A percentile compares a stretch with the other conserved stretches of the same genome.
Evolutionary conservation across 164 flowering plant genomes (phyloP).

Genomic region (Taxillus chinensis): DNA sequence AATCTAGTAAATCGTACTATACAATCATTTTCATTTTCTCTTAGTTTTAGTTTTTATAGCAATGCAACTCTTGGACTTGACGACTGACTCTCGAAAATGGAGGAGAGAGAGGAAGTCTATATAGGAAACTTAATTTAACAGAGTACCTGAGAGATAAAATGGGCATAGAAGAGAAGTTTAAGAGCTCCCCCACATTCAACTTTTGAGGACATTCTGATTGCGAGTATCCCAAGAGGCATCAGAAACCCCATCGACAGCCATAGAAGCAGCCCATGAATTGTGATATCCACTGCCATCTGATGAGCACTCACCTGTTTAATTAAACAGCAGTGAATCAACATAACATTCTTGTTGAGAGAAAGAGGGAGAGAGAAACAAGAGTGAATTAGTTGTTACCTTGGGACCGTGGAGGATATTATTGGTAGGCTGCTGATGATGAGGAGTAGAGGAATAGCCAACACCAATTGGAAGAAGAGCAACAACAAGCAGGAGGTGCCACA

Average conservation of each 20-base stretch:
- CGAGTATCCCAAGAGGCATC: conserved; percentile 40
- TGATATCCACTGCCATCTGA: conserved; percentile 21
- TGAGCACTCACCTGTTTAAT: conserved; percentile 20
- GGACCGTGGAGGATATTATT: no score
- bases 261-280: conserved; percentile 38
- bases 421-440: no score
- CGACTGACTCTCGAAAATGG: neutral
- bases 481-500: no score
- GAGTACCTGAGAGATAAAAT: conserved; percentile 34
- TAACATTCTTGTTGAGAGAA: no score
- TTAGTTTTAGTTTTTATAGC: neutral
- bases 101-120: neutral
- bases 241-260: conserved; percentile 54
- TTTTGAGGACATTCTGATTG: conserved; percentile 32
- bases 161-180: conserved; percentile 27
- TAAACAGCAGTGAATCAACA: neutral
- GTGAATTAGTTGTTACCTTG: no score
- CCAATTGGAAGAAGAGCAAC: no score
- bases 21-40: neutral
- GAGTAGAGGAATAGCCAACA: no score
- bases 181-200: conserved; percentile 23
- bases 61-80: no score
- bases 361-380: no score
- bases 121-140: conserved; percentile 17
- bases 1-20: no score